Percentiles rank a stretch among this genome's conserved stretches.
phyloP scores from a whole-genome alignment of 192 early-diverging fungal species.

The Funneliformis geosporum region DNA sequence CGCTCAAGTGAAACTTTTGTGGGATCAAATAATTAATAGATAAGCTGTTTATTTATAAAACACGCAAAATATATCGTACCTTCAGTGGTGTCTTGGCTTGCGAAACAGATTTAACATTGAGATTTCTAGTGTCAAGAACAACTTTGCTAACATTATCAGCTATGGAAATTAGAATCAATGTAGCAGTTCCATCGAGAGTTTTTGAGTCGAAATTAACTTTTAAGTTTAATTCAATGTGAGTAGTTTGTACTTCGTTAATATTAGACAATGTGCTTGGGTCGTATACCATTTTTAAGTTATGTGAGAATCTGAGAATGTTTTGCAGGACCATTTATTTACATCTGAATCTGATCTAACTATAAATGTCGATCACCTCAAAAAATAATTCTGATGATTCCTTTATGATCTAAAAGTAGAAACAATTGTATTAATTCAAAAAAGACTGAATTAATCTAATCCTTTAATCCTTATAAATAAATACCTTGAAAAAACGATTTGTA shows the following conservation, averaged over 20 bases:
- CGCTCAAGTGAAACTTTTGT: conserved; percentile 51
- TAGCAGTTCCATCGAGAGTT: conserved; percentile 65
- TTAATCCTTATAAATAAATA: too few relatives aligned
- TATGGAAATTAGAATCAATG: conserved; percentile 60
- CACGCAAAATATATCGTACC: conserved; percentile 20
- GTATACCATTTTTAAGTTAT: conserved; percentile 40
- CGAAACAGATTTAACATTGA: conserved; percentile 52
- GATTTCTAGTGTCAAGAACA: conserved; percentile 71
- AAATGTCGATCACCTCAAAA: too few relatives aligned
- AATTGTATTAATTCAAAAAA: too few relatives aligned
- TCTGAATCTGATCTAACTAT: too few relatives aligned
- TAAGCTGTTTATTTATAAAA: background rate
- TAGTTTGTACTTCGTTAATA: conserved; percentile 69
- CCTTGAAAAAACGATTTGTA: too few relatives aligned
- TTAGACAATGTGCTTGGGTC: conserved; percentile 90
- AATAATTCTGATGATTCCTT: too few relatives aligned
- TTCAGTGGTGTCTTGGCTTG: conserved; percentile 27
- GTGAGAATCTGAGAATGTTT: too few relatives aligned
- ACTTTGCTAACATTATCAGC: conserved; percentile 56
- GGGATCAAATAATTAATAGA: background rate
- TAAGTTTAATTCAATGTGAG: conserved; percentile 75
- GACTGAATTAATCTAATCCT: too few relatives aligned
- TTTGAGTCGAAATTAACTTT: conserved; percentile 76
- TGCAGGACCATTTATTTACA: too few relatives aligned
- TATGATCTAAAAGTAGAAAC: too few relatives aligned